These are phyloP conservation scores for Pinus taeda DNA, from an alignment of 75 land plant genomes.

Conservation along the genomic window DNA sequence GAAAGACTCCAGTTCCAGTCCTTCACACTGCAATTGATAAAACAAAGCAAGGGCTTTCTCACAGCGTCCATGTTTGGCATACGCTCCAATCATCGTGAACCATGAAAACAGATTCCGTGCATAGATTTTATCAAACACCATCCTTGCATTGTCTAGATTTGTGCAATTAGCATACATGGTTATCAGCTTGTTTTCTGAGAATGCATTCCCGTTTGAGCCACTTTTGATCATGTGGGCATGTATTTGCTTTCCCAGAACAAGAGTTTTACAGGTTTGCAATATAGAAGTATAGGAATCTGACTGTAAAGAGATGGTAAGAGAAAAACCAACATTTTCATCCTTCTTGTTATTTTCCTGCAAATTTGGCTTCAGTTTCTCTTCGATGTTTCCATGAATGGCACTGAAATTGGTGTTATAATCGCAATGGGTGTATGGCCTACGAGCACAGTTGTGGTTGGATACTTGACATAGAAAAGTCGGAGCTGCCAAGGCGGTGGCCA, in stretches of 20 bases:
- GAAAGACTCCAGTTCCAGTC: not conserved
- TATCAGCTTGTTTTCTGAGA: slow-evolving; percentile 20
- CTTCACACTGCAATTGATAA: slow-evolving; percentile 5
- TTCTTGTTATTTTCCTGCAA: not conserved
- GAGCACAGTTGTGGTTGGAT: too few relatives aligned
- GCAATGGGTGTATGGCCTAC: not conserved
- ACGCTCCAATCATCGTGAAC: not conserved
- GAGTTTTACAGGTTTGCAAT: not conserved
- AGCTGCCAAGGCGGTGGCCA: not conserved
- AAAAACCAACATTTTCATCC: not conserved
- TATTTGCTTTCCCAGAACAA: slow-evolving; percentile 16
- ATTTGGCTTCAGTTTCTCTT: not conserved
- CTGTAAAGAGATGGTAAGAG: not conserved
- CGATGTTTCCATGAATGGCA: too few relatives aligned
- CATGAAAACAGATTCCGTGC: not conserved
- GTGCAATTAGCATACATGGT: slow-evolving; percentile 27
- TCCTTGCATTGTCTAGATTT: slow-evolving; percentile 2
- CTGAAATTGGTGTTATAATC: too few relatives aligned
- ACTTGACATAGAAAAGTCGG: too few relatives aligned
- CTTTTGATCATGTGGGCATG: slow-evolving; percentile 8
- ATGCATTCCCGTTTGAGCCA: not conserved
- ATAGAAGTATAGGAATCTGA: not conserved
- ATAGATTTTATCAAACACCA: slow-evolving; percentile 12
- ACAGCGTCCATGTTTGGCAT: slow-evolving; percentile 1
- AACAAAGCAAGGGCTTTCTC: not conserved